Conservation (phyloP, 176 grass and related monocot species). For the Otatea glauca region DNA sequence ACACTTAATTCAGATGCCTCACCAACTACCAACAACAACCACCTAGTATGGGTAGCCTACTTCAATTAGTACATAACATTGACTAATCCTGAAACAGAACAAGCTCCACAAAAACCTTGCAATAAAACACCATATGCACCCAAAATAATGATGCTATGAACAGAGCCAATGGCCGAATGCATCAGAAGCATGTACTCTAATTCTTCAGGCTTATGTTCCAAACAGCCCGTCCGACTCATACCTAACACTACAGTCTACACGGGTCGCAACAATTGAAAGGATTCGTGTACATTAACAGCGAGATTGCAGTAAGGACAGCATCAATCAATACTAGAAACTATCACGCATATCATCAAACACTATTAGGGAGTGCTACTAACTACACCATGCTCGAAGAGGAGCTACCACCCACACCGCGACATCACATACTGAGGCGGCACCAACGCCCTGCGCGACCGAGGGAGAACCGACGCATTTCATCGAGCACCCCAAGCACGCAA, state of each 20-base stretch:
- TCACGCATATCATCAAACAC: not conserved
- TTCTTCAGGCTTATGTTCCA: not conserved
- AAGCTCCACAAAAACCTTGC: not conserved
- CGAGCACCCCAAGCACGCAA: constrained; percentile 3
- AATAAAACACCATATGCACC: not conserved
- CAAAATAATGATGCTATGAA: constrained; percentile 1
- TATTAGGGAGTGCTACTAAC: not conserved
- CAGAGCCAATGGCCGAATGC: not conserved
- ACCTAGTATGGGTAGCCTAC: not conserved
- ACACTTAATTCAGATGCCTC: constrained; percentile 2
- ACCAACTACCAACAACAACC: constrained; percentile 1
- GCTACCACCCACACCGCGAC: not conserved
- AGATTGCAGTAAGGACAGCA: not conserved
- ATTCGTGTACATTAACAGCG: constrained; percentile 14
- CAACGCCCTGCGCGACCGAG: not conserved
- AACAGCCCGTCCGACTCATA: not conserved
- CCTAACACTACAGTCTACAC: constrained; percentile 7
- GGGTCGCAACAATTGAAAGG: not conserved
- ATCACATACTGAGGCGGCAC: constrained; percentile 10
- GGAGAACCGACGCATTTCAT: constrained; percentile 20
- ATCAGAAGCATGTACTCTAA: not conserved
- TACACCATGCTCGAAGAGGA: not conserved
- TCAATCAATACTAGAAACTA: not conserved
- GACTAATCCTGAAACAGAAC: not conserved
- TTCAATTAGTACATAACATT: constrained; percentile 6